Base-by-base conservation (phyloP, 768 basidiomycete genomes). In the Tricholoma furcatifolium region DNA sequence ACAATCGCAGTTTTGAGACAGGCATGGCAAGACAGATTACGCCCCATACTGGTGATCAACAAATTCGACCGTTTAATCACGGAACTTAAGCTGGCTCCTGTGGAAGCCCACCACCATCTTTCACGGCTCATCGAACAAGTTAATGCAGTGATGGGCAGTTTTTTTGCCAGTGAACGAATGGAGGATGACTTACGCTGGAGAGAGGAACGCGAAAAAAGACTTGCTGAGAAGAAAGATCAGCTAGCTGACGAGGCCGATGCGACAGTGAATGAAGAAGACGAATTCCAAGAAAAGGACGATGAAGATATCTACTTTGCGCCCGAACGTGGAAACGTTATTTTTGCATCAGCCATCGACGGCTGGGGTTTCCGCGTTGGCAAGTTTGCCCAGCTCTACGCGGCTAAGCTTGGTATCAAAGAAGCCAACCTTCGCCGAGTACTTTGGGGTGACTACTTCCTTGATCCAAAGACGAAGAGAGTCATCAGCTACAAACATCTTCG, bases 281-380 rank as follows among this genome's bases (percentile, higher is more conserved):
- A 82, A 43, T 98, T 91, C 67, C 85, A 93, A 62, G 97, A 99
- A 70, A 93, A 92, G 66, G 95, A 98, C 63, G 97, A 98, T 62
- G 94, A 96, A 66, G 93, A 95, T 67, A 87, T 98, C 50, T 98
- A 98, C 70, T 98, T 99, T 60, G 91, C 93, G 0, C 97, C 97
- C 0, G 92, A 94, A 64, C 81, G 83, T 47, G 97, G 97, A 17
- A 98, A 98, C 65, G 97, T 99, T 40, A 79, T 98, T 30, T 99
- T 99, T 65, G 91, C 95, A 0, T 93, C 90, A 27, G 97, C 96
- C 3, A 83, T 98, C 51, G 93, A 98, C 59, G 94, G 96, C 4
- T 98, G 96, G 96, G 97, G 95, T 0, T 99, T 99, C 73, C 82
- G 96, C 40, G 78, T 98, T 7, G 85, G 87, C 41, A 92, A 92